Conservation (phyloP, 2,329 filamentous ascomycete genomes). For the Nemania serpens region DNA sequence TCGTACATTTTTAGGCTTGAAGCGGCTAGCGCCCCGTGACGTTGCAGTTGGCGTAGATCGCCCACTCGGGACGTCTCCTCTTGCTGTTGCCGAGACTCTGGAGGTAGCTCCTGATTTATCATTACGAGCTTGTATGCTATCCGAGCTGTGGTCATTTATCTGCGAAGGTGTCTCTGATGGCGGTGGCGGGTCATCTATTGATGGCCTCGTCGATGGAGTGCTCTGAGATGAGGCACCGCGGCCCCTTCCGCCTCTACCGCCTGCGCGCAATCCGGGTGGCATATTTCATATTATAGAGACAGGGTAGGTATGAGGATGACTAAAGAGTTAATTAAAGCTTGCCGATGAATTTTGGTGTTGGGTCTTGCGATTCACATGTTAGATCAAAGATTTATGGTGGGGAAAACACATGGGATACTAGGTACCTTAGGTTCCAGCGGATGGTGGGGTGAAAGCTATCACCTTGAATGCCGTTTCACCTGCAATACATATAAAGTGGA, state of each 20-base stretch:
- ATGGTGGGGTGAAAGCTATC: too few relatives aligned
- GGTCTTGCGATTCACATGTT: background rate
- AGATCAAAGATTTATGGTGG: background rate
- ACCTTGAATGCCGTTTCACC: too few relatives aligned
- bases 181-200: constrained; percentile 21
- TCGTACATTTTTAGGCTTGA: constrained; percentile 54
- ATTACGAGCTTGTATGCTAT: background rate
- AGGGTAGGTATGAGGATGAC: background rate
- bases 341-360: background rate
- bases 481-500: too few relatives aligned
- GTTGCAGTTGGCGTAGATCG: constrained; percentile 41
- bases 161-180: constrained; percentile 21
- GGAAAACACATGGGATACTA: too few relatives aligned
- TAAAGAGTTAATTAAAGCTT: background rate
- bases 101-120: constrained; percentile 11
- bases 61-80: constrained; percentile 13
- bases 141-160: background rate
- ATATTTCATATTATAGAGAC: constrained; percentile 22
- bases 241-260: constrained; percentile 30
- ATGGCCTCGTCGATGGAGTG: constrained; percentile 14
- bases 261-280: constrained; percentile 34
- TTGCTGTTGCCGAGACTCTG: constrained; percentile 12
- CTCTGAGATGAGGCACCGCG: constrained; percentile 26
- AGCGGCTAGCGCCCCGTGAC: constrained; percentile 46
- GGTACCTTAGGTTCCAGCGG: too few relatives aligned